Base-by-base conservation (phyloP, 108 stramenopile species). In the Conticribra weissflogii region DNA sequence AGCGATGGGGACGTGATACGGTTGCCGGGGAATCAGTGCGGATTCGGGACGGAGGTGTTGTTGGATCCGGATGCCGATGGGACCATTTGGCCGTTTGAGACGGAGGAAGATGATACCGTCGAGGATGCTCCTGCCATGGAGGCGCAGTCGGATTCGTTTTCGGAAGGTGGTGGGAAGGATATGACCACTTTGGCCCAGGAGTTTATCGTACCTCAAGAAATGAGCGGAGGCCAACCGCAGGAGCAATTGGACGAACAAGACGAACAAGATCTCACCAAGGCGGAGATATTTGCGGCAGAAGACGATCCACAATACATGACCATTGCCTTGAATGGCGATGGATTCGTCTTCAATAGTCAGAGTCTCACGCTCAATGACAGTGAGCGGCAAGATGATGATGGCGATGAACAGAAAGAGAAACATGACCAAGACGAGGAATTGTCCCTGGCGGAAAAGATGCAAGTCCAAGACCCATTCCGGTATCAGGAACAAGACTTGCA, bases 1-100 rank as follows among this genome's bases (percentile, higher is more conserved):
- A 25, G 30, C 45, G 58, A 59, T 56, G 68, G 68, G 24, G 27
- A 41, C 7, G 22, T 69, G 16, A 48, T 51, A 1, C 45, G 56
- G 22, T 50, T 69, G 30, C 55, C 56, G 32, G 68, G 68, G 0
- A 69, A 69, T 60, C 68, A 69, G 24, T 69, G 68, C 32, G 41
- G 46, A 3, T 69, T 69, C 51, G 68, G 68, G 2, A 50, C 47
- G 55, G 48, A 32, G 36, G 59, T 41, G n/a, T 24, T 45, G 5
- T 21, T 60, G 18, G 59, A 60, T 45, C 59, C 59, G 23, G 49
- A 69, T 32, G 68, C 27, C 57, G 31, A 46, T 5, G 58, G 57
- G 19, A 31, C 59, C 22, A 59, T 34, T 22, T 8, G 41, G 23
- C 32, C 25, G 17, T 5, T 2, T 15, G 68, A 24, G 3, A 41